Evolutionary conservation across 768 basidiomycete genomes (phyloP).

Genomic region (Boletus vermiculosoides): DNA sequence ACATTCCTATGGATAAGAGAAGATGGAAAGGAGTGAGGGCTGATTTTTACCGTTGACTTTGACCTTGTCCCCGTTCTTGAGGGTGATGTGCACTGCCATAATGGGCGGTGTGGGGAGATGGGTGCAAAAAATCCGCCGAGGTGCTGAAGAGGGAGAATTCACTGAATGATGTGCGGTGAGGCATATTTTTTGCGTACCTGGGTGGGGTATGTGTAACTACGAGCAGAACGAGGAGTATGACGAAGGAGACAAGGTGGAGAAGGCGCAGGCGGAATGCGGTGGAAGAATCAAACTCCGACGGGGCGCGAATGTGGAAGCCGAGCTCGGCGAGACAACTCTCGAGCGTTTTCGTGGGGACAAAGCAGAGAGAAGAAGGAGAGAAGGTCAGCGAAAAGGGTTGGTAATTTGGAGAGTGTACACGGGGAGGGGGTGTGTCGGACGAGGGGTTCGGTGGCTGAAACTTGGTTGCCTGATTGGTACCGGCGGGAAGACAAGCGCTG

Average conservation of each 20-base stretch:
- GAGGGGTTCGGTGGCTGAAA: slow-evolving; percentile 12
- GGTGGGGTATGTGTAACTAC: slow-evolving; percentile 18
- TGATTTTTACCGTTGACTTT: slow-evolving; percentile 76
- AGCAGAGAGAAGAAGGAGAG: neutral
- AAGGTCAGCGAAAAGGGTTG: no score
- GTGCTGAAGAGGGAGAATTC: slow-evolving; percentile 5
- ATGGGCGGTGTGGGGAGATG: slow-evolving; percentile 21
- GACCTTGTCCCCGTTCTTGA: slow-evolving; percentile 82
- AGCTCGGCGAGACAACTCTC: neutral
- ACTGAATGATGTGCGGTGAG: neutral
- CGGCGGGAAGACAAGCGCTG: neutral
- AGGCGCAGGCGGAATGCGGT: slow-evolving; percentile 34
- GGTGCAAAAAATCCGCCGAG: slow-evolving; percentile 28
- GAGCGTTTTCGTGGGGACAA: neutral
- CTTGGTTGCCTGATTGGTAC: slow-evolving; percentile 9
- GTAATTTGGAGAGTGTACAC: neutral
- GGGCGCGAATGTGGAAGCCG: slow-evolving; percentile 32
- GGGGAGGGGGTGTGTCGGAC: neutral
- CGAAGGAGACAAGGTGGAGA: slow-evolving; percentile 36
- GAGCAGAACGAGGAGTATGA: slow-evolving; percentile 26
- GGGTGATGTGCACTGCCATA: slow-evolving; percentile 44
- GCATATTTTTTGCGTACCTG: slow-evolving; percentile 28
- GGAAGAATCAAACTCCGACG: slow-evolving; percentile 36
- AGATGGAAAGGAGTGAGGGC: slow-evolving; percentile 12
- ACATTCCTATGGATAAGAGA: slow-evolving; percentile 16